Percentiles rank a stretch among this genome's conserved stretches.
Evolutionary conservation across 2,329 filamentous ascomycete species (phyloP).

Genomic region (Colletotrichum agaves): DNA sequence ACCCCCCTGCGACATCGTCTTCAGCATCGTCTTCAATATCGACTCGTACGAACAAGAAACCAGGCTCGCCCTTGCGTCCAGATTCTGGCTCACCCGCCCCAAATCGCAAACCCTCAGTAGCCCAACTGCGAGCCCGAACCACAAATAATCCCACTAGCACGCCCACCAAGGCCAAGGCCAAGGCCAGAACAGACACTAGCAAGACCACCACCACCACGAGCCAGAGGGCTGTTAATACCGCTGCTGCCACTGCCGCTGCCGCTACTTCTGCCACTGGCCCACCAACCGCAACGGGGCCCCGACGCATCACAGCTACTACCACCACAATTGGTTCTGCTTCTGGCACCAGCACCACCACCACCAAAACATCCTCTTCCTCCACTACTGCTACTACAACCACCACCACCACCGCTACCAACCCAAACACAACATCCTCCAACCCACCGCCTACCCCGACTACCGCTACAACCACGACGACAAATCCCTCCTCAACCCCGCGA

Average conservation of each 20-base stretch:
- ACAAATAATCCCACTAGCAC: conserved; percentile 30
- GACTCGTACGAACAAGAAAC: conserved; percentile 12
- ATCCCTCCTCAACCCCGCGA: conserved; percentile 18
- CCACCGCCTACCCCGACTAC: neutral
- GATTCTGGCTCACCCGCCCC: neutral
- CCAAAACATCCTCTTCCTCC: conserved; percentile 15
- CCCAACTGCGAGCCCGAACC: conserved; percentile 23
- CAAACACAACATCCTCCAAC: conserved; percentile 27
- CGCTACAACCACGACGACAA: neutral
- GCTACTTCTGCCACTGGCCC: conserved; percentile 29
- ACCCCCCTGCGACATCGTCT: conserved; percentile 2
- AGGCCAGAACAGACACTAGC: neutral
- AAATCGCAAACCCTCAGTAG: conserved; percentile 23
- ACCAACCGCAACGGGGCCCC: conserved; percentile 34
- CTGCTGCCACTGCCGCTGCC: neutral
- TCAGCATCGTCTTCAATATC: conserved; percentile 49
- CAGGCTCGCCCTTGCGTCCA: conserved; percentile 40
- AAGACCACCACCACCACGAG: neutral
- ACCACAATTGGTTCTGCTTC: conserved; percentile 8
- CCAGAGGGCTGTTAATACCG: neutral
- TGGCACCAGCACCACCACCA: conserved; percentile 7
- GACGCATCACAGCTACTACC: conserved; percentile 33
- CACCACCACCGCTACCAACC: conserved; percentile 12
- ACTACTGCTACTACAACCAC: neutral
- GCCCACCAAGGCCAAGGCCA: neutral